Conservation (phyloP, 2,329 filamentous ascomycete genomes). For the Alternaria conjuncta region DNA sequence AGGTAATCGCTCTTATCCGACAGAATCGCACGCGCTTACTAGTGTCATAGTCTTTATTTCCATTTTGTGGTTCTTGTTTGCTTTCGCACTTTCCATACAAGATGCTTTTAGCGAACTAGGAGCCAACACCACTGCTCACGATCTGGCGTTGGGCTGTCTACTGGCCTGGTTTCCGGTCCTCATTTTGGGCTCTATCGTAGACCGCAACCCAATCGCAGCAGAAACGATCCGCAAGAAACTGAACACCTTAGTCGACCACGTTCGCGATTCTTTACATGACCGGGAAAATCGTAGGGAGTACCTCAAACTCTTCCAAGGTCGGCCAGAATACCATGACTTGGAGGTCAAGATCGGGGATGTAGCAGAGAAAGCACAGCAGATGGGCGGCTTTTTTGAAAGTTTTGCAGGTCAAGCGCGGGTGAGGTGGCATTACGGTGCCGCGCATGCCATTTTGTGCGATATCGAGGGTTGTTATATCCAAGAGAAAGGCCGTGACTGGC, state of each 20-base stretch:
- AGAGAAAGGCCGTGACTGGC: constrained; percentile 49
- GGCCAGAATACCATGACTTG: constrained; percentile 30
- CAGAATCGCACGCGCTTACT: background rate
- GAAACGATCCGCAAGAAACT: constrained; percentile 50
- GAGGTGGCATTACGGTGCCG: constrained; percentile 51
- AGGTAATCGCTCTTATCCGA: constrained; percentile 6
- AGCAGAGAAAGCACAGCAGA: constrained; percentile 22
- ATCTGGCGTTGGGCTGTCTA: constrained; percentile 53
- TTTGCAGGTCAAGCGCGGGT: constrained; percentile 48
- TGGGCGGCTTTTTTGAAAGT: constrained; percentile 47
- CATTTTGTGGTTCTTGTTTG: constrained; percentile 53
- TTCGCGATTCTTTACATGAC: constrained; percentile 42
- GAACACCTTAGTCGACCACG: constrained; percentile 50
- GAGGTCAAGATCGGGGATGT: constrained; percentile 33
- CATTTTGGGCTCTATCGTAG: constrained; percentile 54
- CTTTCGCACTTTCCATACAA: constrained; percentile 47
- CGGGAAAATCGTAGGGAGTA: constrained; percentile 34
- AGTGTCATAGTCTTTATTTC: constrained; percentile 45
- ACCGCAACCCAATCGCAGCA: constrained; percentile 54
- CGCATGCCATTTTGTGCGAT: constrained; percentile 52
- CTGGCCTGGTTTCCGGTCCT: constrained; percentile 56
- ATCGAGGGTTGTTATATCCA: constrained; percentile 52
- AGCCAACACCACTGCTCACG: constrained; percentile 52
- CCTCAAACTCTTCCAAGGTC: constrained; percentile 33
- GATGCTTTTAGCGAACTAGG: constrained; percentile 47